These are phyloP conservation scores for Musa itinerans DNA, from an alignment of 176 grass and related monocot species.

Conservation along the genomic window DNA sequence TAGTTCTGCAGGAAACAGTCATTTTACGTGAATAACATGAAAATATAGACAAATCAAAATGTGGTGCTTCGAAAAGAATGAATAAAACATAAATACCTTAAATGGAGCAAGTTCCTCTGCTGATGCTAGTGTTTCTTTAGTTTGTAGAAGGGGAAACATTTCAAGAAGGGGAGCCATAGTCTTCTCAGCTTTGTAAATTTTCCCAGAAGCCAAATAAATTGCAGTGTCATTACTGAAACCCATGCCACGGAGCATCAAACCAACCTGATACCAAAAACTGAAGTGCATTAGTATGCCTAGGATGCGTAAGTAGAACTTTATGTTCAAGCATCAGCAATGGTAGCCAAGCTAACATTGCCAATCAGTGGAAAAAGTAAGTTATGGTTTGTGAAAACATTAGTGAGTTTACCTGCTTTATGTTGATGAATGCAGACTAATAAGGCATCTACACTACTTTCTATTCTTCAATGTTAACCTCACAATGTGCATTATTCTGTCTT, in stretches of 20 bases:
- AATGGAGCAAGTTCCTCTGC: conserved; percentile 77
- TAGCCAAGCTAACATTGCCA: not conserved
- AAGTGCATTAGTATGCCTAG: not conserved
- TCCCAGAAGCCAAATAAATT: conserved; percentile 98
- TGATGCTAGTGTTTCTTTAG: conserved; percentile 87
- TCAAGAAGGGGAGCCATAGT: conserved; percentile 93
- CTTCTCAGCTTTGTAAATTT: conserved; percentile 90
- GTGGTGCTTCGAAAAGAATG: not conserved
- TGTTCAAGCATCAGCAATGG: not conserved
- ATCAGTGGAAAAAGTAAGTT: not conserved
- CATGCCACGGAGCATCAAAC: conserved; percentile 94
- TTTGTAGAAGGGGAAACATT: conserved; percentile 94
- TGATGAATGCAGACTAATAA: not conserved
- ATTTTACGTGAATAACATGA: conserved; percentile 5
- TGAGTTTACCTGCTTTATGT: not conserved
- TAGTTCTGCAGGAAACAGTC: conserved; percentile 53
- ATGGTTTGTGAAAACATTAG: no score
- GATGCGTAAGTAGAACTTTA: not conserved
- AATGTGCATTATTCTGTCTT: no score
- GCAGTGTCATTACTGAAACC: conserved; percentile 81
- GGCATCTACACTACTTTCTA: not conserved
- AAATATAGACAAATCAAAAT: not conserved
- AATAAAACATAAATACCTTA: conserved; percentile 37
- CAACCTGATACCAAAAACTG: conserved; percentile 41
- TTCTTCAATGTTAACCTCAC: no score